Evolutionary conservation across 2,329 filamentous ascomycete genomes (phyloP).

Genomic region (Dactylellina drechsleri): DNA sequence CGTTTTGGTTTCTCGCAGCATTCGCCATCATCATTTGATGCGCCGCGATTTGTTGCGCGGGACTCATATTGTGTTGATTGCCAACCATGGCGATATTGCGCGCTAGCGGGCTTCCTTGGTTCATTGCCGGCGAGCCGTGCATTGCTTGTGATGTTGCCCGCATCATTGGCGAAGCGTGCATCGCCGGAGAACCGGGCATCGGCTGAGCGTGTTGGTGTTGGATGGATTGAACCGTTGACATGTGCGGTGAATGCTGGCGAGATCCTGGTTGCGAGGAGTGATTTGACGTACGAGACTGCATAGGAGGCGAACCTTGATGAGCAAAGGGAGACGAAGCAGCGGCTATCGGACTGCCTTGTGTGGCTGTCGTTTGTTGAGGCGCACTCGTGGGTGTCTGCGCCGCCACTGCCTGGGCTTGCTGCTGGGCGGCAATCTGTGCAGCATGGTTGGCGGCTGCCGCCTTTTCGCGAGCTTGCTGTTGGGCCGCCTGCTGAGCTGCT

Average conservation of each 20-base stretch:
- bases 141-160: slow-evolving; percentile 42
- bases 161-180: slow-evolving; percentile 54
- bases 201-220: slow-evolving; percentile 48
- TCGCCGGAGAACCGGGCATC: slow-evolving; percentile 49
- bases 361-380: slow-evolving; percentile 44
- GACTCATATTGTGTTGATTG: slow-evolving; percentile 31
- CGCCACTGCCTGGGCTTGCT: slow-evolving; percentile 24
- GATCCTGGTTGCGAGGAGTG: slow-evolving; percentile 53
- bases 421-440: slow-evolving; percentile 32
- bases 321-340: slow-evolving; percentile 45
- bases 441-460: slow-evolving; percentile 21
- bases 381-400: slow-evolving; percentile 51
- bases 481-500: slow-evolving; percentile 27
- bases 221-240: slow-evolving; percentile 47
- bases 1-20: slow-evolving; percentile 44
- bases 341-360: slow-evolving; percentile 51
- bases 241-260: slow-evolving; percentile 53
- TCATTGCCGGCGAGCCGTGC: slow-evolving; percentile 47
- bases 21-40: slow-evolving; percentile 56
- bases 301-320: slow-evolving; percentile 46
- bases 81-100: slow-evolving; percentile 41
- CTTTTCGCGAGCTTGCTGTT: slow-evolving; percentile 43
- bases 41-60: slow-evolving; percentile 19
- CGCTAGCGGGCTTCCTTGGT: slow-evolving; percentile 47
- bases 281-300: slow-evolving; percentile 40